phyloP scores from a whole-genome alignment of 2,329 filamentous ascomycete species.

The Apiospora marii region DNA sequence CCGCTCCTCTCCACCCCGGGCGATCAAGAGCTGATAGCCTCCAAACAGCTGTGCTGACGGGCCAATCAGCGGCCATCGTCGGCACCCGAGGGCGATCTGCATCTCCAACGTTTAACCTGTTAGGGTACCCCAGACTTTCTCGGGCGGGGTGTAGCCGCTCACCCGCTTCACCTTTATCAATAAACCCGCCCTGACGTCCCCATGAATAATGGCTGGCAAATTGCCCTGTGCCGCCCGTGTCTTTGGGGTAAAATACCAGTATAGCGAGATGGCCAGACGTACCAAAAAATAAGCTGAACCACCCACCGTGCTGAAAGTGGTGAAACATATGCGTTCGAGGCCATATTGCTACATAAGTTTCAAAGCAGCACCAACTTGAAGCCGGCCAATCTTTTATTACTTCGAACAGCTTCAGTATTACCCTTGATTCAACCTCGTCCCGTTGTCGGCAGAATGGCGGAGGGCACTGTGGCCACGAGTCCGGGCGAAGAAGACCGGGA shows the following conservation, averaged over 20 bases:
- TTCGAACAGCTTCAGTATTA: background rate
- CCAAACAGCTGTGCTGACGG: background rate
- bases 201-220: background rate
- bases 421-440: background rate
- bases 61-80: background rate
- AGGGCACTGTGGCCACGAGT: background rate
- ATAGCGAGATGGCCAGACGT: background rate
- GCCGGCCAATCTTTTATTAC: background rate
- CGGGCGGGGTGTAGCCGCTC: background rate
- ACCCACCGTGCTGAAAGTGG: background rate
- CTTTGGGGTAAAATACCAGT: background rate
- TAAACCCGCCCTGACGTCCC: background rate
- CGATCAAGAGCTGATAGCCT: background rate
- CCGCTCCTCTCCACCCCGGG: background rate
- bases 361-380: background rate
- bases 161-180: background rate
- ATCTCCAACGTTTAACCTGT: conserved; percentile 10
- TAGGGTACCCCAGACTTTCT: conserved; percentile 10
- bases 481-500: background rate
- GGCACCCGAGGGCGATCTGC: background rate
- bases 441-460: background rate
- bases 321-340: background rate
- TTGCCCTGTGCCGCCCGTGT: background rate
- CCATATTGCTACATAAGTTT: background rate
- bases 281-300: background rate